These are phyloP conservation scores for Lactifluus subvellereus DNA, from an alignment of 768 basidiomycete genomes.

Conservation along the genomic window DNA sequence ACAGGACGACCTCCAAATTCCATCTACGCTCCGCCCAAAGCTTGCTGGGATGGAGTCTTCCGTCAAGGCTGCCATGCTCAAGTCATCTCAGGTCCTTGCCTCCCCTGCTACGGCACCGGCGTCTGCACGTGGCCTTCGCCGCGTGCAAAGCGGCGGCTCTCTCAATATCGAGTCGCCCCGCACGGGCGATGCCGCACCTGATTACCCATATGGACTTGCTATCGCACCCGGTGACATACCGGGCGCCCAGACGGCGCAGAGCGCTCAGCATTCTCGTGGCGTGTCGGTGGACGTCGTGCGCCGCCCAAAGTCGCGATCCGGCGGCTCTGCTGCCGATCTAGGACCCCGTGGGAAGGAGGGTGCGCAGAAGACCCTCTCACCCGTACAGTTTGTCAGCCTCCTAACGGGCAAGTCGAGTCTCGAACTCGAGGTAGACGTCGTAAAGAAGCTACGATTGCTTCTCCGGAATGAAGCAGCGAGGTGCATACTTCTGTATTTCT, in stretches of 20 bases:
- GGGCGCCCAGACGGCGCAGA: background rate
- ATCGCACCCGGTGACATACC: background rate
- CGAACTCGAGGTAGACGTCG: slow-evolving; percentile 73
- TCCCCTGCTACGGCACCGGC: slow-evolving; percentile 32
- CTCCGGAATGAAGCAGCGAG: slow-evolving; percentile 88
- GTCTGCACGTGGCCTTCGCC: slow-evolving; percentile 56
- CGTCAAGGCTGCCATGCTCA: slow-evolving; percentile 89
- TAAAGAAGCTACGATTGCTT: slow-evolving; percentile 83
- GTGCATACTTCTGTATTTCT: slow-evolving; percentile 34
- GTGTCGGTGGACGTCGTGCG: slow-evolving; percentile 50
- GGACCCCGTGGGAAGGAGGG: slow-evolving; percentile 37
- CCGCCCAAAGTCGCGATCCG: slow-evolving; percentile 47
- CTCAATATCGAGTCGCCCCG: slow-evolving; percentile 48
- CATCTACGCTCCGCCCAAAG: slow-evolving; percentile 68
- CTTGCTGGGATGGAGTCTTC: slow-evolving; percentile 74
- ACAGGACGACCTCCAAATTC: slow-evolving; percentile 88
- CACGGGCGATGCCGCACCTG: slow-evolving; percentile 4
- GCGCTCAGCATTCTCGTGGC: slow-evolving; percentile 46
- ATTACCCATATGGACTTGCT: slow-evolving; percentile 10
- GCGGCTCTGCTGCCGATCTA: slow-evolving; percentile 34
- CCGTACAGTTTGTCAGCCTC: slow-evolving; percentile 61
- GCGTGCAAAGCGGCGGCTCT: slow-evolving; percentile 69
- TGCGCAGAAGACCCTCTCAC: slow-evolving; percentile 54
- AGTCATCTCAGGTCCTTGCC: slow-evolving; percentile 58
- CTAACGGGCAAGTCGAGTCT: slow-evolving; percentile 64